Base-by-base conservation (phyloP, 495 filamentous ascomycete genomes). In the Aspergillus panamensis region DNA sequence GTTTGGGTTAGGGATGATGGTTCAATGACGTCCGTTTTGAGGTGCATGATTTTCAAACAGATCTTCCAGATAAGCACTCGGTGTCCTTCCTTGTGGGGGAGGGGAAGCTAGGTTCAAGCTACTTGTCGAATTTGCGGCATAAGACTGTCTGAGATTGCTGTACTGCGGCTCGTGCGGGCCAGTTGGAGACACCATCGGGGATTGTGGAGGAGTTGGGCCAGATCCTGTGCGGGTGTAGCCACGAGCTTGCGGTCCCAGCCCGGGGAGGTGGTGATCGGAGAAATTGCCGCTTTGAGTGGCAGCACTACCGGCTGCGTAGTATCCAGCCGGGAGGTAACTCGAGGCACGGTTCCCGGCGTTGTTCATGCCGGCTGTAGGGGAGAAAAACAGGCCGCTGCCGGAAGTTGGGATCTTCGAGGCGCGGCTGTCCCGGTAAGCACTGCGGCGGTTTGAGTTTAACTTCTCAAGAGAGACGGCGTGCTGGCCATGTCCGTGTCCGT, bases 11-110 rank as follows among this genome's bases (percentile, higher is more conserved):
- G 25, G 25, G 6, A 29, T 42, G 8, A 33, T 16, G 13, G 8
- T 37, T 12, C 42, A 61, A 31, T 39, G 54, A 25, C 42, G 48
- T 16, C 62, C 21, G 39, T 56, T 45, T 31, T 60, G 60, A 30
- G 73, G 72, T 21, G 66, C 51, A 65, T 87, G 85, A 58, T 76
- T 84, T 66, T 92, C 91, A 67, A 98, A 89, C 56, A 98, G 65
- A 76, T 97, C 94, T 57, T 98, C 93, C 42, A 98, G 72, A 67
- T 92, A 96, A 42, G 92, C 89, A 71, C 91, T 96, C 10, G 94
- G 94, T 29, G 91, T 90, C 40, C 94, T 79, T 37, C 84, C 85
- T 44, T 85, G 84, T 19, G 81, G 79, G n/a, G 86, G 82, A 21
- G 42, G 42, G 20, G 82, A 75, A 62, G 77, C 83, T 48, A 91